Base-by-base conservation (phyloP, 2,329 filamentous ascomycete genomes). In the Keithomyces neogunnii region DNA sequence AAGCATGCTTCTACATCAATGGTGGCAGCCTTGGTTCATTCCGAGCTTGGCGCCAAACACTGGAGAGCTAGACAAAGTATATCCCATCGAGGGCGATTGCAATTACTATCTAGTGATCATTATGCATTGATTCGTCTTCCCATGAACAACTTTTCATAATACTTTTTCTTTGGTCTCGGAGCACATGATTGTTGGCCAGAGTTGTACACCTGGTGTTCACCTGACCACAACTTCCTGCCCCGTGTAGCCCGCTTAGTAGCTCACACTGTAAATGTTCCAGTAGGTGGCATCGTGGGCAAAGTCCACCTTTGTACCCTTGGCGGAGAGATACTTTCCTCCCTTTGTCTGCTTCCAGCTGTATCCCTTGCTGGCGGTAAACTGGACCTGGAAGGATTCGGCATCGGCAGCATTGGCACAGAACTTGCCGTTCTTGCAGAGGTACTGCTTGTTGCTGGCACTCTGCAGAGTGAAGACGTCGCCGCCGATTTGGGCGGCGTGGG, bases 401-500 rank as follows among this genome's bases (percentile, higher is more conserved):
- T 28, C 3, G n/a, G 19, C 10, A 5, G 19, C 39, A 19, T 42
- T 19, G n/a, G 39, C 39, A 19, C 35, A 11, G 13, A 8, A n/a
- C 43, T 19, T 1, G 11, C 39, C 49, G 7, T 29, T 38, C 2
- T 9, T 4, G 51, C 59, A 60, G 19, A 62, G 52, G 30, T 56
- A 66, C 11, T 52, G 49, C 28, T 52, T 50, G 44, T 62, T 55
- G 7, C 52, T 45, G 42, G 58, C 60, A 44, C 60, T 63, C 29
- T 54, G 55, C 8, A 68, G 51, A 5, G 58, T 51, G 42, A 68
- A 69, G 2, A 56, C 52, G 8, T 51, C 56, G 19, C 62, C 61
- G n/a, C 64, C 61, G 1, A 49, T 38, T 35, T 54, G 46, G 1
- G 60, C 51, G 3, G 72, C 68, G 54, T 79, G 74, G 2, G 76